These are phyloP conservation scores for Hypoxylon sp. DNA, from an alignment of 2,329 filamentous ascomycete genomes.

Conservation along the genomic window DNA sequence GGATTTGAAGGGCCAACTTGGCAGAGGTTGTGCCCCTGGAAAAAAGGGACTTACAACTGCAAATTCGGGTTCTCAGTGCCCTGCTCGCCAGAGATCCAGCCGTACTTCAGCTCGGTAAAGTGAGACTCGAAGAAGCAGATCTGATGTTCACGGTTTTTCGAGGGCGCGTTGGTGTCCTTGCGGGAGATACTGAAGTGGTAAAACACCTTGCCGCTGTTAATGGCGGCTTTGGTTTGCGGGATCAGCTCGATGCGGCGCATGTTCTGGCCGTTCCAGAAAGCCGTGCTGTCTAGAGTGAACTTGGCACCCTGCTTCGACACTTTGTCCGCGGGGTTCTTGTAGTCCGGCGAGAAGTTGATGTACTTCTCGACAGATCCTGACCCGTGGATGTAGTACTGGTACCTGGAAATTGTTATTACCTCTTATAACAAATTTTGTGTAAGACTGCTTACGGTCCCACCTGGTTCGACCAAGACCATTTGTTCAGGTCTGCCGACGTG, in stretches of 20 bases:
- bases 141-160: conserved; percentile 76
- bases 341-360: conserved; percentile 71
- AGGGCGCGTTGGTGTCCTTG: conserved; percentile 71
- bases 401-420: conserved; percentile 52
- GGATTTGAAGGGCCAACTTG: too few species aligned
- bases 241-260: conserved; percentile 84
- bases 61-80: conserved; percentile 67
- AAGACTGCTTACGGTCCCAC: conserved; percentile 61
- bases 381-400: conserved; percentile 85
- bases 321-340: conserved; percentile 77
- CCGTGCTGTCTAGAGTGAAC: conserved; percentile 74
- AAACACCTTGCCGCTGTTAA: conserved; percentile 75
- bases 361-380: conserved; percentile 69
- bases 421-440: background rate
- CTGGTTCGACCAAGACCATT: conserved; percentile 75
- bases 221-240: conserved; percentile 77
- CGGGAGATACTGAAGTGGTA: conserved; percentile 81
- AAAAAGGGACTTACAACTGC: conserved; percentile 66
- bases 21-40: too few species aligned
- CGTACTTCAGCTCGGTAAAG: conserved; percentile 83
- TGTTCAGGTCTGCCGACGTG: conserved; percentile 65
- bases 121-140: conserved; percentile 75
- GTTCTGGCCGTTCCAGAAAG: conserved; percentile 79
- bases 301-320: conserved; percentile 75
- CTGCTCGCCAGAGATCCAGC: conserved; percentile 68